A percentile compares a stretch with the other conserved stretches of the same genome.
phyloP scores from a whole-genome alignment of 2,329 filamentous ascomycete species.

The Oidium heveae region DNA sequence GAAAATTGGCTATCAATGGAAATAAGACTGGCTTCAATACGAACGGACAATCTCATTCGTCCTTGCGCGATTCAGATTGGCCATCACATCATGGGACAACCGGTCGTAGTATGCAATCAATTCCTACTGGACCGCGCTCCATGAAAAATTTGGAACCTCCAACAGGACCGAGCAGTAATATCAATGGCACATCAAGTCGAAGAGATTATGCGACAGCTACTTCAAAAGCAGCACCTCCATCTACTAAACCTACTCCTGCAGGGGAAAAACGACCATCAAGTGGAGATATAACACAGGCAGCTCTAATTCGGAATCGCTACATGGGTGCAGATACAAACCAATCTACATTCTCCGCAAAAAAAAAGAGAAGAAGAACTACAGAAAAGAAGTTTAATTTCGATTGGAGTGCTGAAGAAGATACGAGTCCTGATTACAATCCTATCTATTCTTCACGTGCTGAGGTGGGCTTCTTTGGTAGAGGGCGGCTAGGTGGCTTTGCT shows the following conservation, averaged over 20 bases:
- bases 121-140: conserved; percentile 50
- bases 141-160: conserved; percentile 28
- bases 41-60: conserved; percentile 6
- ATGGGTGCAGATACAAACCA: conserved; percentile 76
- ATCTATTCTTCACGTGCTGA: conserved; percentile 46
- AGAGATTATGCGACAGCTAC: conserved; percentile 11
- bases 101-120: conserved; percentile 11
- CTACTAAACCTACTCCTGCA: conserved; percentile 12
- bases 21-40: conserved; percentile 4
- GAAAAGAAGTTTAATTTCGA: conserved; percentile 99
- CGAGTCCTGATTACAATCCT: conserved; percentile 58
- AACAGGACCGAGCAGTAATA: conserved; percentile 18
- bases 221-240: conserved; percentile 8
- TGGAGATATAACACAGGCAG: conserved; percentile 41
- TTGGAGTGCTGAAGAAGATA: conserved; percentile 90
- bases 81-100: conserved; percentile 6
- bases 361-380: conserved; percentile 78
- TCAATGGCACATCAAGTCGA: conserved; percentile 6
- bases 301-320: conserved; percentile 55
- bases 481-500: conserved; percentile 39
- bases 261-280: conserved; percentile 16
- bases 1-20: conserved; percentile 16
- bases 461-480: conserved; percentile 43
- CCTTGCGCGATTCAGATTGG: conserved; percentile 2
- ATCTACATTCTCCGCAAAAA: conserved; percentile 79